Percentiles rank a stretch among this genome's conserved stretches.
Conservation (phyloP, 2,329 filamentous ascomycete genomes). For the Colletotrichum higginsianum region DNA sequence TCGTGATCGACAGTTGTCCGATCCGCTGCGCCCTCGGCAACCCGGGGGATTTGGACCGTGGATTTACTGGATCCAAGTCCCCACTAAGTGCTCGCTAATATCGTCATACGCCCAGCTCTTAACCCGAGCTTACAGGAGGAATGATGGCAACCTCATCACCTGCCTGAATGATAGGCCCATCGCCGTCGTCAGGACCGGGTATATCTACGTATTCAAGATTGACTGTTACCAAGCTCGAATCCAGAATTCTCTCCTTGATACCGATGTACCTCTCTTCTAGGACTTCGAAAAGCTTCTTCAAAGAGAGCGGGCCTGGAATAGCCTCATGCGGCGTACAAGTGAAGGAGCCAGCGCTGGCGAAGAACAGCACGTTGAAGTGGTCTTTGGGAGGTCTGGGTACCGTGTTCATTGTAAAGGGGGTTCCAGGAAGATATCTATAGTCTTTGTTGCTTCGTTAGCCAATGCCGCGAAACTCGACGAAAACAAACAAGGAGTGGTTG, state of each 20-base stretch:
- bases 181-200: slow-evolving; percentile 56
- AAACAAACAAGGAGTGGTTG: slow-evolving; percentile 26
- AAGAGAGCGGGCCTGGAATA: slow-evolving; percentile 75
- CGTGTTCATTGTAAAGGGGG: slow-evolving; percentile 50
- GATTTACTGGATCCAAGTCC: slow-evolving; percentile 25
- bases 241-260: slow-evolving; percentile 77
- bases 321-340: slow-evolving; percentile 78
- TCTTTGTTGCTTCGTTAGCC: slow-evolving; percentile 44
- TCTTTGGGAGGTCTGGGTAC: slow-evolving; percentile 66
- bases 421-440: slow-evolving; percentile 9
- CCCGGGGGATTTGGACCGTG: slow-evolving; percentile 21
- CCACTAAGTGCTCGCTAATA: slow-evolving; percentile 17
- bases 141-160: slow-evolving; percentile 91
- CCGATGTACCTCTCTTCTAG: slow-evolving; percentile 80
- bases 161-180: slow-evolving; percentile 70
- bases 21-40: slow-evolving; percentile 1
- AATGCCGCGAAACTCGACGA: slow-evolving; percentile 23
- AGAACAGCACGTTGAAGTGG: slow-evolving; percentile 87
- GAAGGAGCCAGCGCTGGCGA: slow-evolving; percentile 81
- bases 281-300: slow-evolving; percentile 74
- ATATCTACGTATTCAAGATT: slow-evolving; percentile 87
- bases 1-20: not conserved
- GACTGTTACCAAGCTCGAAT: slow-evolving; percentile 82
- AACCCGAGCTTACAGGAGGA: slow-evolving; percentile 89
- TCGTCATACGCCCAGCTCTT: slow-evolving; percentile 44